Evolutionary conservation across 768 basidiomycete genomes (phyloP).

Genomic region (Phanerochaete carnosa): DNA sequence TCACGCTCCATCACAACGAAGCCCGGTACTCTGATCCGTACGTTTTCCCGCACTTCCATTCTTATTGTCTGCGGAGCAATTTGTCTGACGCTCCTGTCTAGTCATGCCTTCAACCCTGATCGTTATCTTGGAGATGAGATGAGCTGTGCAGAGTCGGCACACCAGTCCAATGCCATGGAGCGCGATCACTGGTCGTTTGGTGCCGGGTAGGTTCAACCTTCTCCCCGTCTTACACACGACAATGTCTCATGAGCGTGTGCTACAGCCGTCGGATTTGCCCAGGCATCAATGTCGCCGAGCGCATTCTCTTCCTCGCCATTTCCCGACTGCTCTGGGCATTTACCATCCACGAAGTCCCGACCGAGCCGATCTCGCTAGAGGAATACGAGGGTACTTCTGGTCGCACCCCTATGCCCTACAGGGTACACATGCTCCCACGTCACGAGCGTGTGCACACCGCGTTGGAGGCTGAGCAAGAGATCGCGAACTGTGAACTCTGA

Average conservation of each 20-base stretch:
- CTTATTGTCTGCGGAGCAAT: neutral
- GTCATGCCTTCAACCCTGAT: slow-evolving; percentile 37
- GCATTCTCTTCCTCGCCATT: slow-evolving; percentile 43
- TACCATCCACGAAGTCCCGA: slow-evolving; percentile 36
- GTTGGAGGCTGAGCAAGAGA: slow-evolving; percentile 10
- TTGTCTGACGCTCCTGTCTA: slow-evolving; percentile 2
- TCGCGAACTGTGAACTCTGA: neutral
- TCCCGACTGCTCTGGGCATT: slow-evolving; percentile 48
- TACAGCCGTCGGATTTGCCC: slow-evolving; percentile 34
- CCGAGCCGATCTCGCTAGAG: slow-evolving; percentile 42
- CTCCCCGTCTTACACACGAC: neutral
- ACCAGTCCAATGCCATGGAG: slow-evolving; percentile 37
- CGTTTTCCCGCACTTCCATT: slow-evolving; percentile 21
- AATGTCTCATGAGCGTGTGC: neutral
- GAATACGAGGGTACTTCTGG: slow-evolving; percentile 48
- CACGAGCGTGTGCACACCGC: slow-evolving; percentile 18
- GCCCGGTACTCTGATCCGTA: slow-evolving; percentile 38
- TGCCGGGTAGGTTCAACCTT: slow-evolving; percentile 35
- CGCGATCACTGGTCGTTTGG: slow-evolving; percentile 53
- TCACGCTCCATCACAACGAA: slow-evolving; percentile 25
- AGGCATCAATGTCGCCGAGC: slow-evolving; percentile 43
- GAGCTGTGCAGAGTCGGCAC: slow-evolving; percentile 40
- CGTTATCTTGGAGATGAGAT: slow-evolving; percentile 38
- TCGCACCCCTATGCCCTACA: slow-evolving; percentile 42
- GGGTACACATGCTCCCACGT: slow-evolving; percentile 23